Base-by-base conservation (phyloP, 345 rosid species). In the Lepidium didymum region DNA sequence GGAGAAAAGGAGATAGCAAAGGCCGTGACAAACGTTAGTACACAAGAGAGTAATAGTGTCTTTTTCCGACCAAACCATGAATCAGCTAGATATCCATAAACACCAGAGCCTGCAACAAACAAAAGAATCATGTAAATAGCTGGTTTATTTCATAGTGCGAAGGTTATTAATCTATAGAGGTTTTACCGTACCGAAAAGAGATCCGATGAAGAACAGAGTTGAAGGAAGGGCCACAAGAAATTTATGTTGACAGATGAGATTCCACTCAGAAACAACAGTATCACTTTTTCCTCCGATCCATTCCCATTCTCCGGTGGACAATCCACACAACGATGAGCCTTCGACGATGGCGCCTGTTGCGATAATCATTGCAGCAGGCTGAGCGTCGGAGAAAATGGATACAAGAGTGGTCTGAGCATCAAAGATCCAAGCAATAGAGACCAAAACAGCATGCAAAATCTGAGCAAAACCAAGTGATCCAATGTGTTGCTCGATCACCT, bases 201-300 rank as follows among this genome's bases (percentile, higher is more conserved):
- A 87, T 10, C 96, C 96, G 5, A 90, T 62, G 47, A 90, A 90
- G 82, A 90, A 87, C 42, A 84, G 83, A 4, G 88, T 84, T 4
- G 93, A 82, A 1, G 96, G 96, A n/a, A 84, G 42, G 11, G 91
- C 91, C 23, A 86, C 89, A 23, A 88, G 80, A 73, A 85, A 88
- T 74, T 72, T 86, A 42, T 77, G 86, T 50, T 88, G 79, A 65
- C 95, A 86, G 0, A 87, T 50, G 16, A 90, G 92, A 68, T 73
- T 68, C 92, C 92, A 90, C 56, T 90, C 92, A 1, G 91, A 80
- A 19, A 88, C 77, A 5, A 74, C 74, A 42, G 92, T 83, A 31
- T 80, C 73, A 33, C 31, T 64, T 15, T 61, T 60, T 6, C 83
- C 85, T n/a, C 77, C 86, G 7, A 81, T 62, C 96, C 92, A 91